These are phyloP conservation scores for Berberis vulgaris DNA, from an alignment of 164 flowering plant genomes.

Conservation along the genomic window DNA sequence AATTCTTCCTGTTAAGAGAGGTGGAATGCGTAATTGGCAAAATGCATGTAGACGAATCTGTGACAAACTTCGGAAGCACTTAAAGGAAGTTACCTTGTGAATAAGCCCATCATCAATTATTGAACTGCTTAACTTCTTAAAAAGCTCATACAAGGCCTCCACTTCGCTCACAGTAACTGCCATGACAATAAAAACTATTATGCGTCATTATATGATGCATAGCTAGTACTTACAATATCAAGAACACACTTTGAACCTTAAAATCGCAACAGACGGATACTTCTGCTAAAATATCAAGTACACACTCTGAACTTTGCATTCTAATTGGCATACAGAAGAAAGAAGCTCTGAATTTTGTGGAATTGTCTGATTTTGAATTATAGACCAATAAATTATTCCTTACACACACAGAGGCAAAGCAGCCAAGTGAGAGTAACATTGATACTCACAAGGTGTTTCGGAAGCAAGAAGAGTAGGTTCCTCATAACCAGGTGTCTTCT, in stretches of 20 bases:
- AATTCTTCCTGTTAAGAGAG: conserved; percentile 57
- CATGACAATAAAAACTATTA: neutral
- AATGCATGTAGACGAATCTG: neutral
- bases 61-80: neutral
- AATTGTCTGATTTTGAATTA: no score
- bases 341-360: no score
- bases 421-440: neutral
- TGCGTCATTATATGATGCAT: neutral
- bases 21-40: neutral
- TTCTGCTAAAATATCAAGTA: no score
- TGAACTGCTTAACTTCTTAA: conserved; percentile 14
- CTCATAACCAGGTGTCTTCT: conserved; percentile 47
- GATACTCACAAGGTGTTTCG: conserved; percentile 40
- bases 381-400: no score
- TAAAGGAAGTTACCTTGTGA: conserved; percentile 32
- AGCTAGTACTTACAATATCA: neutral
- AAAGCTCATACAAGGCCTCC: conserved; percentile 11
- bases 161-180: conserved; percentile 14
- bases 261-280: no score
- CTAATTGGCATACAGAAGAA: no score
- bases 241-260: no score
- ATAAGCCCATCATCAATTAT: conserved; percentile 9
- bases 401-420: neutral
- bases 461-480: conserved; percentile 68
- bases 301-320: no score